A percentile compares a stretch with the other conserved stretches of the same genome.
phyloP scores from a whole-genome alignment of 2,329 filamentous ascomycete genomes.

The Neonectria magnoliae region DNA sequence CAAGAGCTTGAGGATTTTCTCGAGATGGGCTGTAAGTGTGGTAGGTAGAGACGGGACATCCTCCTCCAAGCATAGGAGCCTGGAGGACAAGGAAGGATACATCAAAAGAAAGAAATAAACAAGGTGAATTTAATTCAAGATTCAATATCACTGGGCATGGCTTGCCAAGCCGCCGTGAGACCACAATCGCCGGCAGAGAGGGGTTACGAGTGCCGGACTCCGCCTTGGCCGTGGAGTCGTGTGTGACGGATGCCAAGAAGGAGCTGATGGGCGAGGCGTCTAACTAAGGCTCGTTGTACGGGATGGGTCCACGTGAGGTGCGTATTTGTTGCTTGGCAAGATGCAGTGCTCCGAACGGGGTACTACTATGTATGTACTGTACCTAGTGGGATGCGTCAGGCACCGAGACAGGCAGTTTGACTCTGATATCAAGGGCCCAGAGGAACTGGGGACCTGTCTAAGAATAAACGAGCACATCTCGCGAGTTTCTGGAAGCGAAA shows the following conservation, averaged over 20 bases:
- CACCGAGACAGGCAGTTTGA: neutral
- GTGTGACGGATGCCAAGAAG: slow-evolving; percentile 19
- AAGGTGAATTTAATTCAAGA: slow-evolving; percentile 29
- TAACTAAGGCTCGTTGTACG: neutral
- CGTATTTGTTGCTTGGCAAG: slow-evolving; percentile 1
- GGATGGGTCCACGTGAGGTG: slow-evolving; percentile 6
- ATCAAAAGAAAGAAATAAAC: slow-evolving; percentile 36
- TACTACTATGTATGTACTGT: too few species aligned
- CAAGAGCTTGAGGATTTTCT: slow-evolving; percentile 45
- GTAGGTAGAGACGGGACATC: slow-evolving; percentile 40
- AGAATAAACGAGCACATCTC: neutral
- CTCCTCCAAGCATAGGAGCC: slow-evolving; percentile 39
- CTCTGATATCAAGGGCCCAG: neutral
- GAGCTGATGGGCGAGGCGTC: slow-evolving; percentile 12
- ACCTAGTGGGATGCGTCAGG: neutral
- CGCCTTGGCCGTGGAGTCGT: slow-evolving; percentile 16
- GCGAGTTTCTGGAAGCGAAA: slow-evolving; percentile 14
- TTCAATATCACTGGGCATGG: slow-evolving; percentile 13
- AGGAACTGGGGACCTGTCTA: neutral
- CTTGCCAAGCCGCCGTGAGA: slow-evolving; percentile 11
- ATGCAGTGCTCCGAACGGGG: neutral
- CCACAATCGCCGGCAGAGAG: neutral
- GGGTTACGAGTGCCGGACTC: slow-evolving; percentile 20
- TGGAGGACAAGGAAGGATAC: slow-evolving; percentile 40
- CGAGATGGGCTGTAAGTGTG: slow-evolving; percentile 43